phyloP scores from a whole-genome alignment of 768 basidiomycete genomes.

The Collybia mongolica region DNA sequence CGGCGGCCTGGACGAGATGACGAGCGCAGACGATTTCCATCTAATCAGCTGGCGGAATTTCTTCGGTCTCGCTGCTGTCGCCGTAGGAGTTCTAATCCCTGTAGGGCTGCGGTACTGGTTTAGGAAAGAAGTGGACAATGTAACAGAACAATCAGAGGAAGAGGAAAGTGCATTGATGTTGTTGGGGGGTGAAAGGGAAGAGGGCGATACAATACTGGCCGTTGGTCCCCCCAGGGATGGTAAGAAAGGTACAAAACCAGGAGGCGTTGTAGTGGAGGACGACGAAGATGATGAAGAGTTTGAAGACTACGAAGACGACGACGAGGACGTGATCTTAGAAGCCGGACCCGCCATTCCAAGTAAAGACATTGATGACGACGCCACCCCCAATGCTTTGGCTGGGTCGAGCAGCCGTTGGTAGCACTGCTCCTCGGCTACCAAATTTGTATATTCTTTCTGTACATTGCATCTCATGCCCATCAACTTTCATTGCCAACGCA shows the following conservation, averaged over 20 bases:
- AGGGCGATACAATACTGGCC: slow-evolving; percentile 49
- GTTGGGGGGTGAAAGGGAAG: slow-evolving; percentile 25
- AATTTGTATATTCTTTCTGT: slow-evolving; percentile 1
- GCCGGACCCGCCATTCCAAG: slow-evolving; percentile 56
- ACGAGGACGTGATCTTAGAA: slow-evolving; percentile 74
- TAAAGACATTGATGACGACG: slow-evolving; percentile 13
- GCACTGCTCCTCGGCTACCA: not conserved
- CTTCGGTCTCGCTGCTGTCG: slow-evolving; percentile 79
- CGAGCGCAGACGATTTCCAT: slow-evolving; percentile 89
- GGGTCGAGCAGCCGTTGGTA: slow-evolving; percentile 15
- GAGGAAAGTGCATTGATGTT: slow-evolving; percentile 15
- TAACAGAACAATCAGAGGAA: slow-evolving; percentile 31
- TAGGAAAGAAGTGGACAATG: slow-evolving; percentile 53
- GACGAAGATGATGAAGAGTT: slow-evolving; percentile 37
- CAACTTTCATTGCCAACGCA: not conserved
- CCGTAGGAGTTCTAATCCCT: slow-evolving; percentile 90
- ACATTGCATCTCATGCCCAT: not conserved
- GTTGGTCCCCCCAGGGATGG: slow-evolving; percentile 49
- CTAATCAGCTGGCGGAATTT: slow-evolving; percentile 92
- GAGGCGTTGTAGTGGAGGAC: slow-evolving; percentile 28
- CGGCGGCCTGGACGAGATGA: slow-evolving; percentile 93
- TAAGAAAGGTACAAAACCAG: slow-evolving; percentile 36
- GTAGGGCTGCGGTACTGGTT: slow-evolving; percentile 88
- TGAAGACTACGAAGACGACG: slow-evolving; percentile 45
- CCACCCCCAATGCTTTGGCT: slow-evolving; percentile 7